Evolutionary conservation across 2,329 filamentous ascomycete genomes (phyloP).

Genomic region (Colletotrichum musae): DNA sequence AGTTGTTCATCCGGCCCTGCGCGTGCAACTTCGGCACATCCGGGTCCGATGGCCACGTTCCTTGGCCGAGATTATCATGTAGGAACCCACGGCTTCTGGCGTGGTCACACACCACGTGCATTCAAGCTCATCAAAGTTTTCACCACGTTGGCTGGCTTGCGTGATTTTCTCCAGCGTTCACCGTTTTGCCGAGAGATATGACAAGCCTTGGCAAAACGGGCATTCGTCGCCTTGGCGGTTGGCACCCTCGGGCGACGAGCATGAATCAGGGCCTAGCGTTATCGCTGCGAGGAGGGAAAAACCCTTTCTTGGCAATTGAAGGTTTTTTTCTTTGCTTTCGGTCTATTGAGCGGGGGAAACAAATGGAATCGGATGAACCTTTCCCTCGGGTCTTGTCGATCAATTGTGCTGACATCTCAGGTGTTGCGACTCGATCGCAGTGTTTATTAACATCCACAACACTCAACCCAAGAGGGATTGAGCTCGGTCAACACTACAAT

Average conservation of each 20-base stretch:
- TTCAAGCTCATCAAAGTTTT: not conserved
- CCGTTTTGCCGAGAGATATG: slow-evolving; percentile 7
- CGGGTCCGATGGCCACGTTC: no score
- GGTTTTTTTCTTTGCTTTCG: not conserved
- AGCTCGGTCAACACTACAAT: no score
- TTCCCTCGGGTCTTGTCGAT: not conserved
- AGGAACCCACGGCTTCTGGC: no score
- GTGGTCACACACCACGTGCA: no score
- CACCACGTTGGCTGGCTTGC: not conserved
- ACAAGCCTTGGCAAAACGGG: slow-evolving; percentile 23
- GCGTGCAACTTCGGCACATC: no score
- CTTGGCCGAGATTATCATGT: no score
- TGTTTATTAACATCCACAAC: no score
- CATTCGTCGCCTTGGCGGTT: slow-evolving; percentile 30
- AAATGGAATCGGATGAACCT: not conserved
- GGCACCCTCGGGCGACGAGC: slow-evolving; percentile 15
- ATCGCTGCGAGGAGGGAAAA: slow-evolving; percentile 5
- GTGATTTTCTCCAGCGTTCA: not conserved
- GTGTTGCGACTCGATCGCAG: no score
- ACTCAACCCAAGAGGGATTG: no score
- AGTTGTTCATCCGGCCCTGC: no score
- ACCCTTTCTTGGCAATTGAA: slow-evolving; percentile 14
- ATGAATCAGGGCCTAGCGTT: slow-evolving; percentile 28
- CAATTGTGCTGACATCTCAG: not conserved
- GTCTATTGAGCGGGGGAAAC: no score